Percentiles rank a stretch among this genome's conserved stretches.
Conservation (phyloP, 2,329 filamentous ascomycete species). For the Teratosphaeria epicoccoides region DNA sequence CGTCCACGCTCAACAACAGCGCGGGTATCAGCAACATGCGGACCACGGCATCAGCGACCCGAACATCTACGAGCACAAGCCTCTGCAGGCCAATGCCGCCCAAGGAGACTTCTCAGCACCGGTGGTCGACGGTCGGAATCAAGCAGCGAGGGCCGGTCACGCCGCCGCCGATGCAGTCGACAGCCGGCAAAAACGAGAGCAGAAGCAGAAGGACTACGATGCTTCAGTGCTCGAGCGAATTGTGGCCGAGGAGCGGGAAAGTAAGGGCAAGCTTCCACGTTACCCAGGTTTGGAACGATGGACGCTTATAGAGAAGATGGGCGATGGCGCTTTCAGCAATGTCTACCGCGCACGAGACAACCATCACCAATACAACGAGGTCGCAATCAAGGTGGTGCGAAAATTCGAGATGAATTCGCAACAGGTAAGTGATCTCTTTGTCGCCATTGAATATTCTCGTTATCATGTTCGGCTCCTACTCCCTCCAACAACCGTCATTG, state of each 20-base stretch:
- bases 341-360: conserved; percentile 82
- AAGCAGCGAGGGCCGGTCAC: conserved; percentile 57
- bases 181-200: conserved; percentile 47
- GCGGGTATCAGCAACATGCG: conserved; percentile 32
- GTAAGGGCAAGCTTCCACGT: conserved; percentile 70
- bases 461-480: neutral
- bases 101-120: conserved; percentile 46
- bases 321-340: conserved; percentile 96
- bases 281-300: conserved; percentile 81
- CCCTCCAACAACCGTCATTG: neutral
- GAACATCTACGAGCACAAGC: conserved; percentile 49
- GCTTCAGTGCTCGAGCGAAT: conserved; percentile 66
- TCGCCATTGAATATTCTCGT: conserved; percentile 5
- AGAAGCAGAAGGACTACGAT: conserved; percentile 42
- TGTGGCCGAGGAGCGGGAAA: conserved; percentile 83
- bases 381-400: conserved; percentile 96
- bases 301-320: conserved; percentile 91
- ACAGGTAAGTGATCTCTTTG: conserved; percentile 63
- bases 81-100: conserved; percentile 34
- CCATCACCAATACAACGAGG: conserved; percentile 61
- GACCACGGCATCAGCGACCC: conserved; percentile 48
- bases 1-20: conserved; percentile 54
- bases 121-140: conserved; percentile 51
- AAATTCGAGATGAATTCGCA: conserved; percentile 98
- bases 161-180: conserved; percentile 53